phyloP scores from a whole-genome alignment of 2,329 filamentous ascomycete species.

The Tolypocladium endophyticum region DNA sequence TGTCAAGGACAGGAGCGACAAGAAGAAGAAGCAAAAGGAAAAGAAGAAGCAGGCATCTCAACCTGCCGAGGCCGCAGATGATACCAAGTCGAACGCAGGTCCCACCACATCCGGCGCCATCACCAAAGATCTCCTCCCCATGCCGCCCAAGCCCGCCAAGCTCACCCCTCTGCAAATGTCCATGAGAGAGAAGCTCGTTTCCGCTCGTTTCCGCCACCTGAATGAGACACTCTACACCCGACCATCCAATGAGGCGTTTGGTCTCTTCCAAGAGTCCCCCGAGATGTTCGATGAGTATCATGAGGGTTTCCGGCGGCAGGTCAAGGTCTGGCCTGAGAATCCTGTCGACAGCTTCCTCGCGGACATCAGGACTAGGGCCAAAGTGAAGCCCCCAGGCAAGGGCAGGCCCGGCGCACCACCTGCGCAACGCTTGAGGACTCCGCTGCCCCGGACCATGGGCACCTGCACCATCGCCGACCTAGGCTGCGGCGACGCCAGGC shows the following conservation, averaged over 20 bases:
- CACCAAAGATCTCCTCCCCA: constrained; percentile 18
- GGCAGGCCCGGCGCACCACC: constrained; percentile 17
- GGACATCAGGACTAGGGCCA: constrained; percentile 59
- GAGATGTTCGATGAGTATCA: constrained; percentile 97
- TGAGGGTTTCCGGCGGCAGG: constrained; percentile 89
- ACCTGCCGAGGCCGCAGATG: constrained; percentile 6
- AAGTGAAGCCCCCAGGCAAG: constrained; percentile 27
- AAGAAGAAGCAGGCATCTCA: constrained; percentile 9
- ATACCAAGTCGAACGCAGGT: constrained; percentile 7
- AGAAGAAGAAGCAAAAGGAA: constrained; percentile 14
- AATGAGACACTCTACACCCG: constrained; percentile 95
- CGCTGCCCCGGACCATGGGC: constrained; percentile 63
- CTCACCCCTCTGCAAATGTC: constrained; percentile 87
- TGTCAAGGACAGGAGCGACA: constrained; percentile 27
- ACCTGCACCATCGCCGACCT: constrained; percentile 77
- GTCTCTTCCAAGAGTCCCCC: constrained; percentile 72
- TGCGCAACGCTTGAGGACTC: constrained; percentile 20
- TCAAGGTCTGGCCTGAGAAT: constrained; percentile 93
- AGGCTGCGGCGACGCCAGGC: constrained; percentile 83
- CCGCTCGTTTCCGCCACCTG: constrained; percentile 90
- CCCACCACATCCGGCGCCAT: constrained; percentile 11
- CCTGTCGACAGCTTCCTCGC: constrained; percentile 80
- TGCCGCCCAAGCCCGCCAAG: constrained; percentile 39
- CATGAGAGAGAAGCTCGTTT: constrained; percentile 91
- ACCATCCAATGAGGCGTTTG: constrained; percentile 72